Conservation (phyloP, 805 yeast species). For the Komagataella mondaviorum region DNA sequence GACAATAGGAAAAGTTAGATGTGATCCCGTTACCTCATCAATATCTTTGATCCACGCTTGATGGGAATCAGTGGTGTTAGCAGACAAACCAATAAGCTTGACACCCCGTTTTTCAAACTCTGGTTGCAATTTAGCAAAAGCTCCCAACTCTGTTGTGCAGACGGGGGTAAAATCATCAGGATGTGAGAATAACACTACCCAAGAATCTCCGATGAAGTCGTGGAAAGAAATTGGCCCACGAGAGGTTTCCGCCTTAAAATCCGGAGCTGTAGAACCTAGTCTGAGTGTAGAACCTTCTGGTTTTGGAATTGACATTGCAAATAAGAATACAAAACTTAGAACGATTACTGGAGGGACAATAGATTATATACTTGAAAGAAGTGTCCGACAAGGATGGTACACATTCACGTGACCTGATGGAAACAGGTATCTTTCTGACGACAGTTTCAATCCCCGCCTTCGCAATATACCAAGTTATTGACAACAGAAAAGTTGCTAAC, state of each 20-base stretch:
- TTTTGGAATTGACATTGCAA: conserved; percentile 23
- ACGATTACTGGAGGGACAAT: too few relatives aligned
- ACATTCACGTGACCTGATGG: not conserved
- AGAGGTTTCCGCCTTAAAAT: conserved; percentile 51
- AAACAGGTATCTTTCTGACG: not conserved
- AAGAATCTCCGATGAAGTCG: conserved; percentile 43
- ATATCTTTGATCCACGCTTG: conserved; percentile 60
- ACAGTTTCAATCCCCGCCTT: not conserved
- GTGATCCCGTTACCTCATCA: conserved; percentile 48
- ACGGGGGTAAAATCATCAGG: conserved; percentile 75
- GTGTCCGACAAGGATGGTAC: not conserved
- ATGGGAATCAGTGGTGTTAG: conserved; percentile 50
- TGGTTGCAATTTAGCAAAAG: conserved; percentile 57
- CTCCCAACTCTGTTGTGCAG: conserved; percentile 70
- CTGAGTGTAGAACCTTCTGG: conserved; percentile 26
- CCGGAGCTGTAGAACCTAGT: conserved; percentile 56
- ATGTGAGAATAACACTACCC: conserved; percentile 62
- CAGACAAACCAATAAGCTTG: conserved; percentile 55
- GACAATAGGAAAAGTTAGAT: conserved; percentile 50
- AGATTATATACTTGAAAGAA: not conserved
- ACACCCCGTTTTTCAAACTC: conserved; percentile 55
- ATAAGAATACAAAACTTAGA: not conserved
- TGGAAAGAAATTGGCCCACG: conserved; percentile 52
- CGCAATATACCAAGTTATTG: not conserved
- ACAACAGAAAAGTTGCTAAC: too few relatives aligned